Conservation (phyloP, 768 basidiomycete genomes). For the Fistulinella prunicolor region DNA sequence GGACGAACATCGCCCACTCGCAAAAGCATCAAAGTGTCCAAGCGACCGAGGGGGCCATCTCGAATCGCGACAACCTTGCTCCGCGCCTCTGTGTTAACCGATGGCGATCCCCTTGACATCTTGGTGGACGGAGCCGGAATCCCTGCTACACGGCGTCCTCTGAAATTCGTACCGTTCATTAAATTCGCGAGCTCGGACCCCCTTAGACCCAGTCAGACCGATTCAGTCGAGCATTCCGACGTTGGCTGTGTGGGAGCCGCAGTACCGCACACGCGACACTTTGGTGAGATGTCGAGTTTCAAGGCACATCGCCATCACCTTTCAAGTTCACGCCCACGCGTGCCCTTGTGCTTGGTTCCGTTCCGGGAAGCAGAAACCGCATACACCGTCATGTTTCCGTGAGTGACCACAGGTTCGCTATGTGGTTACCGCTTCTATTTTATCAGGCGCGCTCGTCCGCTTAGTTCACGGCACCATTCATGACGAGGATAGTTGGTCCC, state of each 20-base stretch:
- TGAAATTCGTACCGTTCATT: constrained; percentile 27
- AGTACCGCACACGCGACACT: neutral
- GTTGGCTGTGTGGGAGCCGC: neutral
- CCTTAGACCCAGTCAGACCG: neutral
- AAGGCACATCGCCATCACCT: constrained; percentile 2
- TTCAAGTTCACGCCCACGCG: constrained; percentile 1
- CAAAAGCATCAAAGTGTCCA: neutral
- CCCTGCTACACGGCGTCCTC: constrained; percentile 20
- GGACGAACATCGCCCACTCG: neutral
- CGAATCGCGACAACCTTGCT: constrained; percentile 15
- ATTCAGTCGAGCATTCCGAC: neutral
- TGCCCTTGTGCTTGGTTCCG: constrained; percentile 25
- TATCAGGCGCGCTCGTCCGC: constrained; percentile 1
- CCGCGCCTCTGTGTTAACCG: constrained; percentile 28
- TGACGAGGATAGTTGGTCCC: no score
- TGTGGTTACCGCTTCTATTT: neutral
- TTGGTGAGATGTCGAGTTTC: neutral
- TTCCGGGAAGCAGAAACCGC: constrained; percentile 27
- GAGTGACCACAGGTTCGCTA: constrained; percentile 1
- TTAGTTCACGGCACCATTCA: no score
- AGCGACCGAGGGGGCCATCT: neutral
- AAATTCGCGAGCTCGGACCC: constrained; percentile 18
- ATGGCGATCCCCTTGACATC: constrained; percentile 22
- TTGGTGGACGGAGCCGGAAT: constrained; percentile 10
- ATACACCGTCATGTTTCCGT: constrained; percentile 28